A percentile compares a stretch with the other conserved stretches of the same genome.
These are phyloP conservation scores for Auricularia cornea DNA, from an alignment of 768 basidiomycete species.

Conservation along the genomic window DNA sequence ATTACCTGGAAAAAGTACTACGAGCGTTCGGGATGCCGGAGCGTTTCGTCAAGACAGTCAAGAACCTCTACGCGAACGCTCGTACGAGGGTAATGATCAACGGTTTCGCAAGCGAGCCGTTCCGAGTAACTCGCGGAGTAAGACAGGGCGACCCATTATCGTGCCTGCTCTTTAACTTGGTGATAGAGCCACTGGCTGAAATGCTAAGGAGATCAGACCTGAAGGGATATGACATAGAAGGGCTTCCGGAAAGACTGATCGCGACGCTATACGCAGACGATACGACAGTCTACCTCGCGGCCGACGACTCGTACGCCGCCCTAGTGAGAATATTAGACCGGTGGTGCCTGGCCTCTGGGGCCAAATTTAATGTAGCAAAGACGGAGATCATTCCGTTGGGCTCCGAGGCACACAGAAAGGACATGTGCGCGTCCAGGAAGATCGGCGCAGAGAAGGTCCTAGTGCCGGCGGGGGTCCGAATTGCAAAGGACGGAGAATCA, in stretches of 20 bases:
- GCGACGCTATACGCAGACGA: conserved; percentile 6
- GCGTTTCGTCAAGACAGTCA: conserved; percentile 17
- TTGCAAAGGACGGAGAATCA: too few species aligned
- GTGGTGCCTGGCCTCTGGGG: too few species aligned
- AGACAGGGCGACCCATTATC: conserved; percentile 33
- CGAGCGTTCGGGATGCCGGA: conserved; percentile 3
- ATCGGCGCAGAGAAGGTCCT: too few species aligned
- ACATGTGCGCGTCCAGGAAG: too few species aligned
- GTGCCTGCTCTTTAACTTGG: conserved; percentile 32
- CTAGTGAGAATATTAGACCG: too few species aligned
- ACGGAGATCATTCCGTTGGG: too few species aligned
- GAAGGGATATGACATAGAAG: too few species aligned
- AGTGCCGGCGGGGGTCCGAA: too few species aligned
- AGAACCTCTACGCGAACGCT: conserved; percentile 23
- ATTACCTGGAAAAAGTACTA: conserved; percentile 10
- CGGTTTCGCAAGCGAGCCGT: conserved; percentile 18
- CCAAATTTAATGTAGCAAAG: too few species aligned
- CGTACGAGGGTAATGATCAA: conserved; percentile 26
- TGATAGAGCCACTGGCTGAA: conserved; percentile 31
- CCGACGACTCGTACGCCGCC: too few species aligned
- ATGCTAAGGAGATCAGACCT: conserved; percentile 15
- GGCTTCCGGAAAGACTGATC: too few species aligned
- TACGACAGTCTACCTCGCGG: neutral
- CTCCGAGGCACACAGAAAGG: too few species aligned
- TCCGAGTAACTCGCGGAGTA: conserved; percentile 24